Evolutionary conservation across 108 stramenopile genomes (phyloP), one percentile per base, ranked within the genome.

Genomic region (Phaeodactylum tricornutum): DNA sequence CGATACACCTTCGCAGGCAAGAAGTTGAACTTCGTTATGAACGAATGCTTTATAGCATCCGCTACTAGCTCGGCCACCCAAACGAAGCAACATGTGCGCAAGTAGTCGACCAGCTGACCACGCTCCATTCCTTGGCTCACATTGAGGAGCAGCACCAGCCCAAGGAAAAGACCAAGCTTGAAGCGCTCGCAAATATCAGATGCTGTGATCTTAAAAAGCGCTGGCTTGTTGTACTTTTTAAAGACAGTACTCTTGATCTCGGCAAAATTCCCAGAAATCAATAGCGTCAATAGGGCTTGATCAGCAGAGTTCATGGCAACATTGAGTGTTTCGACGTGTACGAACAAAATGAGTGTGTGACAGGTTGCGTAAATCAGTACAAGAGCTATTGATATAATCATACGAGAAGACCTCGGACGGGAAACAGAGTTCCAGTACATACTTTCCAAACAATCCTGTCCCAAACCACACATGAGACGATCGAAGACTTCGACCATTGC

Each of bases 161-260:
- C 41, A 19, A 92, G 62, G 55, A 91, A 84, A 32, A 87, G 38
- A n/a, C 67, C 75, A 48, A 93, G 59, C 64, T 95, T 89, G 73
- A 88, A 83, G 15, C 87, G 72, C 43, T 91, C 84, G 47, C 83
- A 84, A 36, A 88, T 80, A 67, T 87, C 86, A 33, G 75, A 68
- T 38, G 93, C 90, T 7, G 91, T 73, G 26, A 97, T 86, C 55
- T 99, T 96, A 74, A 99, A 99, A 2, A 99, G 68, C 57, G 83
- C 91, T 28, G 92, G 74, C 55, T 87, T 79, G 73, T 94, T 94
- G 75, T 96, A 97, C 54, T 96, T 97, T 75, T 99, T 99, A 76
- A 99, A 97, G 14, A 99, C 98, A n/a, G 81, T 78, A 23, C 60
- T 55, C 69, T 96, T 96, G 70, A 99, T 95, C 72, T 99, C 98